These are phyloP conservation scores for Volvariella surrecta DNA, from an alignment of 1,284 basidiomycete species.

Conservation along the genomic window DNA sequence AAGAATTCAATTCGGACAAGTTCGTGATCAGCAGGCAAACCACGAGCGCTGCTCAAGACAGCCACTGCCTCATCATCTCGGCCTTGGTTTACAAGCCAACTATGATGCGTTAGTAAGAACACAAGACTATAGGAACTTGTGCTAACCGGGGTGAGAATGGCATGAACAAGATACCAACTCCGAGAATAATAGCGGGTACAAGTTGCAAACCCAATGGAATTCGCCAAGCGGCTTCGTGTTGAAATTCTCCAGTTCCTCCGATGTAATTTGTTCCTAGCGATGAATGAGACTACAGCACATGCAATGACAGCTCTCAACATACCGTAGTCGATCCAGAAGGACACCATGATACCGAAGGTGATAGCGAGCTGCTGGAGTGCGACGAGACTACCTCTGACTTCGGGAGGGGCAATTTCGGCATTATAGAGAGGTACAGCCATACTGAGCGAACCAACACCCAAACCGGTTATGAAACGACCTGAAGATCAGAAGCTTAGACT, in stretches of 20 bases:
- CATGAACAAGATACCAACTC: constrained; percentile 58
- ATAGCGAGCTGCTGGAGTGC: constrained; percentile 79
- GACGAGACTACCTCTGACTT: constrained; percentile 76
- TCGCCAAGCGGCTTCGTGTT: constrained; percentile 67
- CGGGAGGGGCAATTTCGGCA: constrained; percentile 63
- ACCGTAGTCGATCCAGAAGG: constrained; percentile 78
- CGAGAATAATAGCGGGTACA: constrained; percentile 63
- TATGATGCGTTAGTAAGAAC: constrained; percentile 15
- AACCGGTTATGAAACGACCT: constrained; percentile 70
- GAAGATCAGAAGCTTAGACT: constrained; percentile 5
- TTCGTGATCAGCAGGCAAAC: constrained; percentile 47
- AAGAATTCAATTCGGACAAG: constrained; percentile 74
- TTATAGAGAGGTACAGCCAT: constrained; percentile 77
- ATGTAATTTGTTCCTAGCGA: constrained; percentile 57
- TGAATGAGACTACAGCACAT: background rate
- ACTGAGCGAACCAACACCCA: constrained; percentile 69
- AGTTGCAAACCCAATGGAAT: constrained; percentile 72
- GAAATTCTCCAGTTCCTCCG: constrained; percentile 45
- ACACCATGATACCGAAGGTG: constrained; percentile 59
- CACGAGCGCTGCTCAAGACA: constrained; percentile 56
- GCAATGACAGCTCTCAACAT: constrained; percentile 6
- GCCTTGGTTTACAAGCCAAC: constrained; percentile 67
- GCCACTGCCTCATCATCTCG: constrained; percentile 66
- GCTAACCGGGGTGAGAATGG: constrained; percentile 57
- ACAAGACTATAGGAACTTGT: constrained; percentile 1